Conservation (phyloP, 306 rosid genomes). For the Vigna hirtella region DNA sequence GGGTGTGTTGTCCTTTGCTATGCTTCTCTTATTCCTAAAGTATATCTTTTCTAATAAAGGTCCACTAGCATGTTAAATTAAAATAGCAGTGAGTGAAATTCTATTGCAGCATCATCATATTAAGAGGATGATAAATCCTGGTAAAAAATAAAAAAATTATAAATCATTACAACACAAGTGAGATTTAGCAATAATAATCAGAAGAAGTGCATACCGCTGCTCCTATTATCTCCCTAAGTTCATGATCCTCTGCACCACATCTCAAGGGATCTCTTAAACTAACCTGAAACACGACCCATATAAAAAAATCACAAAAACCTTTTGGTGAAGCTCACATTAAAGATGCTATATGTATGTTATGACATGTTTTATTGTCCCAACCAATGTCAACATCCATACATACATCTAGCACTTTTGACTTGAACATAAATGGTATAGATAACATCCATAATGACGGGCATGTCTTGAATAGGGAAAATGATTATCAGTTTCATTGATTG, state of each 20-base stretch:
- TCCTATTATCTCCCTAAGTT: conserved; percentile 73
- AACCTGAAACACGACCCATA: conserved; percentile 57
- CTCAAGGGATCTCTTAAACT: conserved; percentile 95
- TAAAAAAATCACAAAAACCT: conserved; percentile 26
- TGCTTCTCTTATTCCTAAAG: neutral
- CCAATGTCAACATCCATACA: neutral
- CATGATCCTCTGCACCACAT: conserved; percentile 71
- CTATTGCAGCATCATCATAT: conserved; percentile 14
- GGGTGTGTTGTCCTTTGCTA: neutral
- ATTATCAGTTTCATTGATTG: neutral
- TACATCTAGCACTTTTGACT: neutral
- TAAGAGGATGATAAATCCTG: conserved; percentile 9
- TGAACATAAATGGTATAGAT: neutral
- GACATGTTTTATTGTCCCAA: conserved; percentile 6
- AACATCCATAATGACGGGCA: neutral
- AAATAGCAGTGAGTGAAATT: conserved; percentile 21
- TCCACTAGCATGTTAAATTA: neutral
- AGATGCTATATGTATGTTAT: neutral
- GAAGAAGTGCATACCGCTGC: conserved; percentile 73
- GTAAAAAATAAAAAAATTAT: neutral
- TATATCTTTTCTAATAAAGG: neutral
- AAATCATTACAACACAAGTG: conserved; percentile 9
- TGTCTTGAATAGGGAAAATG: neutral
- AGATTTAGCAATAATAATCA: conserved; percentile 28
- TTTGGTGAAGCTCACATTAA: conserved; percentile 20